phyloP scores from a whole-genome alignment of 2,329 filamentous ascomycete species.

The Phyllosticta capitalensis region DNA sequence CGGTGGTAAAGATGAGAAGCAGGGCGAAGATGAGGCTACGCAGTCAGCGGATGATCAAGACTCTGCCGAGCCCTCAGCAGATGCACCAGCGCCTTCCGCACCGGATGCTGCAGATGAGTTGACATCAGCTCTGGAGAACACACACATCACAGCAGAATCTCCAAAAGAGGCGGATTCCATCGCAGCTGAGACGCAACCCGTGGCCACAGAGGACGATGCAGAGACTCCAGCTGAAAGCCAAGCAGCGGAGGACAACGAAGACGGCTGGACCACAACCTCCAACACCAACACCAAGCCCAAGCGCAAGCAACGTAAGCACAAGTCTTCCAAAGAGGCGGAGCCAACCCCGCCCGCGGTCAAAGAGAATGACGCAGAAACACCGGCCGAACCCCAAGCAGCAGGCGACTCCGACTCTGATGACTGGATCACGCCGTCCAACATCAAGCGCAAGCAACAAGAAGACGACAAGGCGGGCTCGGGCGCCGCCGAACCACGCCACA shows the following conservation, averaged over 20 bases:
- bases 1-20: constrained; percentile 17
- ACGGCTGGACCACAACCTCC: constrained; percentile 87
- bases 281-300: constrained; percentile 71
- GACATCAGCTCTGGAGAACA: not conserved
- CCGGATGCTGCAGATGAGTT: not conserved
- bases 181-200: not conserved
- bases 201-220: not conserved
- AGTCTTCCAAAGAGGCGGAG: too few species aligned
- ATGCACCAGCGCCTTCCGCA: not conserved
- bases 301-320: not conserved
- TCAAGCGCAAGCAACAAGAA: constrained; percentile 71
- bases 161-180: not conserved
- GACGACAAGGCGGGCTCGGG: constrained; percentile 41
- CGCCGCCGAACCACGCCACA: constrained; percentile 49
- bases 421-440: constrained; percentile 92
- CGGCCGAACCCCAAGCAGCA: constrained; percentile 3
- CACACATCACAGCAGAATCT: not conserved
- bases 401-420: constrained; percentile 50
- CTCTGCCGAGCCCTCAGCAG: not conserved
- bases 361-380: not conserved
- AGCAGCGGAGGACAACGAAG: constrained; percentile 22
- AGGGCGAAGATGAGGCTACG: constrained; percentile 6
- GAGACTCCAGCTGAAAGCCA: not conserved
- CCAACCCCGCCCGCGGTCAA: not conserved
- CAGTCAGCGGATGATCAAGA: not conserved